Evolutionary conservation across 2,329 filamentous ascomycete species (phyloP), one percentile per base, ranked within the genome.

Genomic region (Penicillium sp.): DNA sequence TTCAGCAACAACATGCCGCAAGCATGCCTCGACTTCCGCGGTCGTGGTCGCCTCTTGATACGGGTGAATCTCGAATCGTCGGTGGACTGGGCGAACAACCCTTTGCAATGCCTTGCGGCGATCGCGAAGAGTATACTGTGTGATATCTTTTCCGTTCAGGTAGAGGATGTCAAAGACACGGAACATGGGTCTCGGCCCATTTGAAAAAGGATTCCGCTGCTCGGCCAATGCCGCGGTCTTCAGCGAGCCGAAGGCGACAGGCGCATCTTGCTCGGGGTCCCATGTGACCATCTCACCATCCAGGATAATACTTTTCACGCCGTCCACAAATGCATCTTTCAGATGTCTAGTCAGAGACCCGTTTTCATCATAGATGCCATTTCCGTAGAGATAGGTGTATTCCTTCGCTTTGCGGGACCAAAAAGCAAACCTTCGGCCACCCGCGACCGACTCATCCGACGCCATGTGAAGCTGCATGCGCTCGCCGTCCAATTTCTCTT

Each of bases 261-360:
- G 86, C 45, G 86, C 86, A 69, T 95, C 86, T 40, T 86, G 76
- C 36, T 85, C 81, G 50, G 89, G 87, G 63, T 97, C 89, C 93
- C 93, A 98, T 0, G 90, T 95, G 47, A 98, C 89, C 93, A 98
- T 98, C 66, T 98, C 93, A 8, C 93, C 93, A 60, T 98, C 93
- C 0, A 98, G 76, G 40, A 98, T 95, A 54, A 95, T 77, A 62
- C 87, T 96, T 13, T 84, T 77, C 0, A 97, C 89, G 1, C 84
- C 83, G 0, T 81, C 73, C 2, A 82, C 75, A 64, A 98, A 97
- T 0, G 88, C 89, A 32, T 81, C 76, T 42, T 81, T 81, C 16
- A 97, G 74, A 63, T 95, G 85, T 27, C 88, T 79, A 0, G 91
- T 95, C 42, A 97, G 67, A 6, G 89, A 83, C 6, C 86, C 85